phyloP scores from a whole-genome alignment of 257 asterid genomes.

The Dorcoceras hygrometricum region DNA sequence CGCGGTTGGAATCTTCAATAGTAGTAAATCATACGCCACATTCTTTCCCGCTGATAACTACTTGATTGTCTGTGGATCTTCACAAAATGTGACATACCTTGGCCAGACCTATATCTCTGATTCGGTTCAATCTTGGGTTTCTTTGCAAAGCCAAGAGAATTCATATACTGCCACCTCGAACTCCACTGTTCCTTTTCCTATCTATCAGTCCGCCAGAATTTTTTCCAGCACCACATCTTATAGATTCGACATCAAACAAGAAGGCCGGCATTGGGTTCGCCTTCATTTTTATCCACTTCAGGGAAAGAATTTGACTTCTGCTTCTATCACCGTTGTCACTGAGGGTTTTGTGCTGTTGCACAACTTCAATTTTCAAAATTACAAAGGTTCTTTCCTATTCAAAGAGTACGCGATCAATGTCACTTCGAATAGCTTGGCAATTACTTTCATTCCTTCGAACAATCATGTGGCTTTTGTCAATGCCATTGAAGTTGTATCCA shows the following conservation, averaged over 20 bases:
- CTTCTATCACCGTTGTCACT: slow-evolving; percentile 56
- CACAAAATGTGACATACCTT: slow-evolving; percentile 53
- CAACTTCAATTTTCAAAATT: slow-evolving; percentile 49
- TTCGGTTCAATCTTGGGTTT: slow-evolving; percentile 40
- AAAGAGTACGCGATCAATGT: slow-evolving; percentile 64
- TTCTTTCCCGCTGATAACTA: slow-evolving; percentile 56
- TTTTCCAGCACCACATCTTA: slow-evolving; percentile 53
- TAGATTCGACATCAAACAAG: slow-evolving; percentile 36
- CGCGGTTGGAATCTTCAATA: slow-evolving; percentile 25
- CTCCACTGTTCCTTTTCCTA: slow-evolving; percentile 55
- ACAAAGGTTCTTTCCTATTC: slow-evolving; percentile 44
- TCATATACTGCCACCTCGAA: slow-evolving; percentile 46
- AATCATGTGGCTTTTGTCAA: slow-evolving; percentile 57
- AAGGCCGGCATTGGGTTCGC: slow-evolving; percentile 75
- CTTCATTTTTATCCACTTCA: slow-evolving; percentile 62
- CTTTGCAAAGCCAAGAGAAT: slow-evolving; percentile 41
- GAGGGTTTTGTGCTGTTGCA: slow-evolving; percentile 59
- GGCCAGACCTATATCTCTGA: slow-evolving; percentile 56
- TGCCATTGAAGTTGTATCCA: slow-evolving; percentile 69
- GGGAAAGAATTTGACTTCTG: slow-evolving; percentile 46
- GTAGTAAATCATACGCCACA: slow-evolving; percentile 34
- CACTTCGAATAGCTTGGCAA: slow-evolving; percentile 44
- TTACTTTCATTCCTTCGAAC: slow-evolving; percentile 54
- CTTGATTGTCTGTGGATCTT: slow-evolving; percentile 68
- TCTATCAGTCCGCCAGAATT: slow-evolving; percentile 55